Evolutionary conservation across 352 stramenopile genomes (phyloP), one percentile per base, ranked within the genome.

Genomic region (Detonula confervacea): DNA sequence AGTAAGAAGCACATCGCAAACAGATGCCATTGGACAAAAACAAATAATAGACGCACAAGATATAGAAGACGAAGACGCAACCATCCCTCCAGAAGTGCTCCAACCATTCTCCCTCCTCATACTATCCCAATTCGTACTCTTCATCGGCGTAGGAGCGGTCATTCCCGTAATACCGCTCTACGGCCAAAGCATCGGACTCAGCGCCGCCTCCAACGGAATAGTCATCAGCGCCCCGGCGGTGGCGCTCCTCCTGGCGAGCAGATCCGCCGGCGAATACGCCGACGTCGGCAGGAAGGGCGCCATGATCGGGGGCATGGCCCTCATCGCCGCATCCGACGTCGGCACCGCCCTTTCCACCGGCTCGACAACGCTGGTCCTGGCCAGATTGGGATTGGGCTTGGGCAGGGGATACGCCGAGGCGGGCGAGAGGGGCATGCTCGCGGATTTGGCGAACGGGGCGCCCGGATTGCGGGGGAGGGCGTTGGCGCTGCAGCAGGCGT

Each of bases 81-180:
- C 46, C 24, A 57, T 69, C 33, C 68, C 74, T 7, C 39, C 68
- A 20, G 20, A 64, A 11, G 35, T 74, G n/a, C 37, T 81, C 0
- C 55, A 77, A 51, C 76, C 86, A 37, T 78, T 91, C 27, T 61
- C 75, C 35, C 69, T 91, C 5, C 73, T 93, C 0, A 62, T 93
- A 16, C 35, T 84, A n/a, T 86, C 85, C 20, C 87, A 93, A 75
- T 88, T 91, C 59, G 37, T 93, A 1, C 65, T 93, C 0, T 93
- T 91, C 39, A 35, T 92, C 35, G 88, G 88, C 37, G 88, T 93
- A 29, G 88, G 88, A 22, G 88, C 86, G 11, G 84, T 93, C 18
- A 92, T 93, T 35, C 88, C 88, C 22, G 79, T 68, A 25, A 85
- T 93, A 46, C 86, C 88, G 6, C 30, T 93, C 8, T 93, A 93